These are phyloP conservation scores for Cnidoscolus chayamansa DNA, from an alignment of 441 rosid genomes.

Conservation along the genomic window DNA sequence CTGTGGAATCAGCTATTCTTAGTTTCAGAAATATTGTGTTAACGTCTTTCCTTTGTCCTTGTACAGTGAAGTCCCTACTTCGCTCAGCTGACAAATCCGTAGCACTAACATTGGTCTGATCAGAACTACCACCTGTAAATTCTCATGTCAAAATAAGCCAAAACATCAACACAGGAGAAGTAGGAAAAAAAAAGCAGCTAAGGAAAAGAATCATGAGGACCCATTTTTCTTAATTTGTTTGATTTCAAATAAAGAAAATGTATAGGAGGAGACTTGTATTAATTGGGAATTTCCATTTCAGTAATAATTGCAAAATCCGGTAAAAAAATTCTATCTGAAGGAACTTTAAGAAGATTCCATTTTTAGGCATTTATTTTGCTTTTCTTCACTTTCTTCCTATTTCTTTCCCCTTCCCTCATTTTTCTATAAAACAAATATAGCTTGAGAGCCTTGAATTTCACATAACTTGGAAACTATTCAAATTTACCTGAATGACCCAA, in stretches of 20 bases:
- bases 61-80: slow-evolving; percentile 56
- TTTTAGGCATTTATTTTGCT: neutral
- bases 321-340: neutral
- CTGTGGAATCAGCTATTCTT: slow-evolving; percentile 72
- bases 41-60: slow-evolving; percentile 73
- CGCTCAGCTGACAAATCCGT: slow-evolving; percentile 36
- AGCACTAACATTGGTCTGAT: slow-evolving; percentile 19
- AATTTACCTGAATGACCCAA: slow-evolving; percentile 38
- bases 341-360: neutral
- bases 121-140: slow-evolving; percentile 42
- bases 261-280: neutral
- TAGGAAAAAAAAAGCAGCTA: neutral
- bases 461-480: neutral
- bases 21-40: slow-evolving; percentile 79
- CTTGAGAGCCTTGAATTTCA: neutral
- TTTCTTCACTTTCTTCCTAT: neutral
- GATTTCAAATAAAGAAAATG: neutral
- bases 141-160: slow-evolving; percentile 6
- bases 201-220: neutral
- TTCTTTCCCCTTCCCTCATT: neutral
- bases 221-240: neutral
- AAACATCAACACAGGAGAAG: neutral
- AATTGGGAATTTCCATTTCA: neutral
- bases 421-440: neutral
- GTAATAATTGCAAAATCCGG: neutral